Base-by-base conservation (phyloP, 306 rosid genomes). In the Vigna radiata region DNA sequence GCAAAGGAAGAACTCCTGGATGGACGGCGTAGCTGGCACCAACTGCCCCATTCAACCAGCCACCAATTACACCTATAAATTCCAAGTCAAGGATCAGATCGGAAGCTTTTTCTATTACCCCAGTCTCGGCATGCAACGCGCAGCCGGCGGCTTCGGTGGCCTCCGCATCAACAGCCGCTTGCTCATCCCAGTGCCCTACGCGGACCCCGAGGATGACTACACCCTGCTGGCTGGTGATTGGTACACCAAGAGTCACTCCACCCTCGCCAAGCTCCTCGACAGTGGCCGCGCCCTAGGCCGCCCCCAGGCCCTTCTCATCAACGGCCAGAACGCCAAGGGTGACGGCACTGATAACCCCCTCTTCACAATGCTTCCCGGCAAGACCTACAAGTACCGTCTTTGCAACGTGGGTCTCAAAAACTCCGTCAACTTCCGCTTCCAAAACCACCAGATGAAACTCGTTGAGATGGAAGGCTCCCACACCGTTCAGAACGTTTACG, bases 381-480 rank as follows among this genome's bases (percentile, higher is more conserved):
- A 91, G 74, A 89, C 90, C 7, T 94, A 94, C 86, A 94, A 91
- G 50, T 89, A 82, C 31, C 84, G 97, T 36, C 65, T 94, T 19
- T 91, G 98, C 87, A 94, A 94, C 3, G 89, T 85, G 4, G 98
- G 98, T 3, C n/a, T 89, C 1, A 91, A 89, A 65, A 79, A 79
- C 47, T 79, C 95, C 18, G 84, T 94, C 8, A 94, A 94, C 77
- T 88, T 94, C 73, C 84, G 95, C 44, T 80, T 94, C 79, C 98
- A 94, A 81, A 83, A 78, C 11, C 98, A 94, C 41, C 66, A 75
- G 16, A 62, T 94, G 93, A 83, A 37, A 49, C 82, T 94, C 0
- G 98, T 94, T 0, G 97, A 94, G 55, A 33, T 90, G 91, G 98
- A 94, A 76, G 98, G 98, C 0, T 92, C 98, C 4, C 98, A 94